phyloP scores from a whole-genome alignment of 148 eudicot genomes.

The Camellia lanceoleosa region DNA sequence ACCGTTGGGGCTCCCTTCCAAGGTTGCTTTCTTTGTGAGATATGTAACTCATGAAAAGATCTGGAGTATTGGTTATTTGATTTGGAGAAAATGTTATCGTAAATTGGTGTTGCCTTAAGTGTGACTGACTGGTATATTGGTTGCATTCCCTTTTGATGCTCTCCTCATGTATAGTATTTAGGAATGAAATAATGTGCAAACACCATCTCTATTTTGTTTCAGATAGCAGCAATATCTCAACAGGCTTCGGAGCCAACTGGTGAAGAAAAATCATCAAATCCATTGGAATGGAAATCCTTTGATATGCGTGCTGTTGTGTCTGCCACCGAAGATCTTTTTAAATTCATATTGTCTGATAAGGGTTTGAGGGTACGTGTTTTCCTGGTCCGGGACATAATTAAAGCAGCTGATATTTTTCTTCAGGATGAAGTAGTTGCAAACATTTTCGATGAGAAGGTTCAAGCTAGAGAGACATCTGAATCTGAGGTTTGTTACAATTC shows the following conservation, averaged over 20 bases:
- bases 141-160: no score
- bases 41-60: no score
- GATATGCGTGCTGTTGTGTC: constrained; percentile 78
- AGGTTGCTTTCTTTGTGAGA: no score
- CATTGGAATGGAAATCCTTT: constrained; percentile 76
- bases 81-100: no score
- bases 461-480: constrained; percentile 23
- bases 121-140: no score
- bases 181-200: not conserved
- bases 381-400: constrained; percentile 69
- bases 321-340: constrained; percentile 90
- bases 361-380: constrained; percentile 79
- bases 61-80: no score
- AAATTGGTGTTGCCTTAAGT: no score
- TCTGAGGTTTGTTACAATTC: constrained; percentile 53
- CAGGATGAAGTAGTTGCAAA: constrained; percentile 45
- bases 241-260: constrained; percentile 57
- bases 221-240: constrained; percentile 90
- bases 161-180: no score
- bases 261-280: constrained; percentile 40
- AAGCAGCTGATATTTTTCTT: constrained; percentile 71
- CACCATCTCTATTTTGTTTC: constrained; percentile 22
- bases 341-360: constrained; percentile 73
- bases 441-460: constrained; percentile 30
- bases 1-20: no score